phyloP scores from a whole-genome alignment of 192 early-diverging fungal species.

The Kickxella alabastrina region DNA sequence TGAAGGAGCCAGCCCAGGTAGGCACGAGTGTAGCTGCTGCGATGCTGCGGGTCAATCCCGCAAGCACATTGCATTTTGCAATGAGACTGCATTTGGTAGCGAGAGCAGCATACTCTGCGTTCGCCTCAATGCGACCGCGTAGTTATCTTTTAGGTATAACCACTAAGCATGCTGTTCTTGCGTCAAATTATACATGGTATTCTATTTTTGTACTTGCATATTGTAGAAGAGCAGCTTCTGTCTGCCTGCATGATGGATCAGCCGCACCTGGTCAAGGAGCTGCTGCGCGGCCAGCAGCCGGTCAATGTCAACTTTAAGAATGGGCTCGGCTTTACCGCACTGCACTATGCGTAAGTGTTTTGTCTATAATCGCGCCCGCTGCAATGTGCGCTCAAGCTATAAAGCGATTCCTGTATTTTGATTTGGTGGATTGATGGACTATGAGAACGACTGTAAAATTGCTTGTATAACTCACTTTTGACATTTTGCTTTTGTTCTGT shows the following conservation, averaged over 20 bases:
- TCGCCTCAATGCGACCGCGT: not conserved
- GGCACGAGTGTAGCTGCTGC: not conserved
- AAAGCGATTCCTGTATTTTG: no score
- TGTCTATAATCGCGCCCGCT: no score
- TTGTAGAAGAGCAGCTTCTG: conserved; percentile 64
- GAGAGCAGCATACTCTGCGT: no score
- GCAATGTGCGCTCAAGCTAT: no score
- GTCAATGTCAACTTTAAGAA: conserved; percentile 62
- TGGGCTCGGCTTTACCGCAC: conserved; percentile 60
- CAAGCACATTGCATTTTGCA: not conserved
- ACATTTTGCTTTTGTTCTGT: no score
- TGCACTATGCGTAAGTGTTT: conserved; percentile 62
- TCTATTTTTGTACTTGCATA: not conserved
- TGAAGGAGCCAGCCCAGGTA: conserved; percentile 22
- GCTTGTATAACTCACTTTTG: no score
- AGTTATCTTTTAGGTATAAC: not conserved
- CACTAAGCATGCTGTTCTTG: no score
- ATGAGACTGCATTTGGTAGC: not conserved
- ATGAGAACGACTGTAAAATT: no score
- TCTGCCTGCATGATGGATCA: conserved; percentile 71
- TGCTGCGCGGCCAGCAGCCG: conserved; percentile 49
- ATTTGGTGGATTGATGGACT: no score
- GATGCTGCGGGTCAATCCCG: not conserved
- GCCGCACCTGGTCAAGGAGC: conserved; percentile 58
- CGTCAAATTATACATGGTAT: conserved; percentile 1